Base-by-base conservation (phyloP, 768 basidiomycete genomes). In the Tulasnella calospora region DNA sequence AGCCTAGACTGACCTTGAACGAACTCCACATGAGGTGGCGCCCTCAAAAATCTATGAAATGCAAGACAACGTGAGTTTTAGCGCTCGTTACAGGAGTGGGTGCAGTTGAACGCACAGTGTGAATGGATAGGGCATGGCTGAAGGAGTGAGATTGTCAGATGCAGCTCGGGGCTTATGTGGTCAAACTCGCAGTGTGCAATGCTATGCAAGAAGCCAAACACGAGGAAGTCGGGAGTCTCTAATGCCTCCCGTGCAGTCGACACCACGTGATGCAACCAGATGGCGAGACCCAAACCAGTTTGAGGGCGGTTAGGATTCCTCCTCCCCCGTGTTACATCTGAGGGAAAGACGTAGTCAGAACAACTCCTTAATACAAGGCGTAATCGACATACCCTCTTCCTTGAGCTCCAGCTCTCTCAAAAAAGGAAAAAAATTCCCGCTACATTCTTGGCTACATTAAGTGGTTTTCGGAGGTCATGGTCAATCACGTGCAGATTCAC, bases 401-500 rank as follows among this genome's bases (percentile, higher is more conserved):
- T 98, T 95, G 0, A 95, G 94, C 83, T 98, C 96, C 7, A 98
- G 89, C 83, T 98, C 96, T 35, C 98, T 98, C 98, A 97, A 99
- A 0, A 89, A n/a, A n/a, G n/a, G n/a, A n/a, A n/a, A n/a, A n/a
- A n/a, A n/a, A n/a, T n/a, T n/a, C n/a, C n/a, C n/a, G n/a, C n/a
- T n/a, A n/a, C n/a, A n/a, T n/a, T n/a, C n/a, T n/a, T n/a, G n/a
- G n/a, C n/a, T n/a, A n/a, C n/a, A n/a, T n/a, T n/a, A n/a, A n/a
- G n/a, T n/a, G n/a, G n/a, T n/a, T n/a, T n/a, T n/a, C n/a, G n/a
- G n/a, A n/a, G n/a, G n/a, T n/a, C n/a, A n/a, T n/a, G n/a, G n/a
- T n/a, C n/a, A n/a, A n/a, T n/a, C n/a, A n/a, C n/a, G n/a, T n/a
- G n/a, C n/a, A n/a, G n/a, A n/a, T n/a, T n/a, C n/a, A n/a, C n/a